Percentiles rank a stretch among this genome's conserved stretches.
Evolutionary conservation across 1,284 basidiomycete species (phyloP).

Genomic region (Melampsora americana): DNA sequence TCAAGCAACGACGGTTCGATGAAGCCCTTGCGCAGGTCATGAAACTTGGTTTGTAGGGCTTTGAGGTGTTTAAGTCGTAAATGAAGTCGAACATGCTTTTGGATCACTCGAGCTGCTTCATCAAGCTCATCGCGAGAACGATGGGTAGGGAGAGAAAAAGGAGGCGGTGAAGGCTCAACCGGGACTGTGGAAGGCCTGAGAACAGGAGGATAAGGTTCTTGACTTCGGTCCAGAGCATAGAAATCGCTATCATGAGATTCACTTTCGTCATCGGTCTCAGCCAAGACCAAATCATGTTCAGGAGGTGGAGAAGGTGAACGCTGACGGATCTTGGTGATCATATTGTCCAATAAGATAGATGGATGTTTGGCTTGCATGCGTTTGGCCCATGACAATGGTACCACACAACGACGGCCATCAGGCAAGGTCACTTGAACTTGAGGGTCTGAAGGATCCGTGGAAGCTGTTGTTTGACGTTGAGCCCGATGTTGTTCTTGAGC

Average conservation of each 20-base stretch:
- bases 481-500: constrained; percentile 5
- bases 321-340: constrained; percentile 8
- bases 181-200: background rate
- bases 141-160: constrained; percentile 6
- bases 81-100: constrained; percentile 19
- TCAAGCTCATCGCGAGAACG: constrained; percentile 26
- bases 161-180: background rate
- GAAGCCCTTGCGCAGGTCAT: constrained; percentile 14
- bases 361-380: constrained; percentile 40
- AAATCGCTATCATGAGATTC: constrained; percentile 22
- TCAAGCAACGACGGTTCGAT: constrained; percentile 10
- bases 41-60: constrained; percentile 20
- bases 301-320: constrained; percentile 6
- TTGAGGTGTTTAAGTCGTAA: constrained; percentile 21
- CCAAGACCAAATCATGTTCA: background rate
- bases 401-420: constrained; percentile 24
- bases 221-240: constrained; percentile 27
- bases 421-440: constrained; percentile 34
- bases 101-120: constrained; percentile 33
- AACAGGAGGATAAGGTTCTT: constrained; percentile 28
- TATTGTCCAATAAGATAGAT: constrained; percentile 12
- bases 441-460: background rate
- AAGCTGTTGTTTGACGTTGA: background rate
- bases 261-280: constrained; percentile 1
- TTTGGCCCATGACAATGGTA: constrained; percentile 34